A percentile compares a stretch with the other conserved stretches of the same genome.
Conservation (phyloP, 768 basidiomycete species). For the Auricularia sp. region DNA sequence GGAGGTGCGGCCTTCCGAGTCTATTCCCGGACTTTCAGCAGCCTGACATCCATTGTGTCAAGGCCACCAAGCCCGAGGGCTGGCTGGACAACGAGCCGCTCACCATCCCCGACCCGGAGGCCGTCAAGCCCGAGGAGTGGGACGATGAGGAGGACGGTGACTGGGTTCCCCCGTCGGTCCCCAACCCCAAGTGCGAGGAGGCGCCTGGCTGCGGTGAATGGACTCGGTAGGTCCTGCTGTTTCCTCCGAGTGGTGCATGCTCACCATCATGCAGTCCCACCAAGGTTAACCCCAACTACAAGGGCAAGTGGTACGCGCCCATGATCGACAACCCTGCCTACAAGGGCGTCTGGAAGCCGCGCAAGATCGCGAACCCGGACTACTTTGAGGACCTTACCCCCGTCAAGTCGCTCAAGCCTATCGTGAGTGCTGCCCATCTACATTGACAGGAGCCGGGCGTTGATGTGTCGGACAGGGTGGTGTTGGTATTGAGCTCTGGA, state of each 20-base stretch:
- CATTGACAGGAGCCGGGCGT: conserved; percentile 15
- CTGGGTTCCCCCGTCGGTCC: conserved; percentile 84
- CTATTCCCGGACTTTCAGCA: too few relatives aligned
- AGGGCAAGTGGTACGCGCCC: conserved; percentile 96
- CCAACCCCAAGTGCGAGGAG: conserved; percentile 83
- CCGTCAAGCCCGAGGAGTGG: conserved; percentile 98
- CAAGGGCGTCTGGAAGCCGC: conserved; percentile 90
- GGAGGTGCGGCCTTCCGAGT: conserved; percentile 37
- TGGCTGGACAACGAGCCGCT: conserved; percentile 89
- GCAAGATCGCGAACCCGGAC: conserved; percentile 81
- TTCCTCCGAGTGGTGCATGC: neutral
- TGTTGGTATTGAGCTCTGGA: conserved; percentile 97
- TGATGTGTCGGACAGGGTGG: conserved; percentile 46
- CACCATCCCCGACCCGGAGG: conserved; percentile 82
- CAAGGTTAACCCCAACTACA: conserved; percentile 90
- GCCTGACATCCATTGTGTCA: too few relatives aligned
- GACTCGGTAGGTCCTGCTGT: conserved; percentile 45
- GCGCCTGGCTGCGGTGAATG: conserved; percentile 94
- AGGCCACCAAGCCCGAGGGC: conserved; percentile 68
- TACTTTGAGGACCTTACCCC: conserved; percentile 85
- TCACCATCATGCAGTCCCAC: conserved; percentile 39
- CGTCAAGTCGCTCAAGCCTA: conserved; percentile 73
- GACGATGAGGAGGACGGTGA: conserved; percentile 99
- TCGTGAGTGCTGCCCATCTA: conserved; percentile 33
- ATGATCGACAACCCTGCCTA: conserved; percentile 95